Evolutionary conservation across 2,329 filamentous ascomycete genomes (phyloP), one percentile per base, ranked within the genome.

Genomic region (Aspergillus sp.): DNA sequence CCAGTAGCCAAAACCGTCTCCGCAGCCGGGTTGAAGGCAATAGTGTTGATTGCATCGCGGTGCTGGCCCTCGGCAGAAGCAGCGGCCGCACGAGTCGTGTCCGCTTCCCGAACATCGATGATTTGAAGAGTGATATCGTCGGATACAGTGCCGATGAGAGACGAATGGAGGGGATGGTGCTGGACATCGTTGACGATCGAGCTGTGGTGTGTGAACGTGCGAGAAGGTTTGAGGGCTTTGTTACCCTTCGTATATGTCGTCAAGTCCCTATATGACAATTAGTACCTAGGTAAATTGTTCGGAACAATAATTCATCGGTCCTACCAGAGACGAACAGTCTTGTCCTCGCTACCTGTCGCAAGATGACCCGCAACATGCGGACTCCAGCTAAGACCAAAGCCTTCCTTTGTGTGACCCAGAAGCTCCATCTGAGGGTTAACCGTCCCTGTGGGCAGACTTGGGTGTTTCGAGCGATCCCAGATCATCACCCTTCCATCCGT

Each of bases 171-270:
- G 7, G 91, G 90, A 60, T 97, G 91, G 64, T 95, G 89, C 70
- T 97, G 90, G 27, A 98, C 90, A 62, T 98, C 93, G 67, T 98
- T 98, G 64, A 98, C 93, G 46, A 93, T 87, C 22, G 91, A 84
- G 17, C 79, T 84, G 68, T 98, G 94, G 56, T 96, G 88, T 1
- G 83, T 91, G 70, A 93, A 97, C 35, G 81, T 85, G 43, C 85
- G 81, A 4, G 78, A 75, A 10, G 90, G 84, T 59, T 82, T 81
- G 45, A 97, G 74, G 25, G 78, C 79, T 62, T 81, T 86, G 67
- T 83, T 84, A 50, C 80, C 79, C 57, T 81, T 81, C 47, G 83
- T 81, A 55, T 90, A 84, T 48, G 83, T 83, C 57, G 83, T 90
- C 49, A 95, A 76, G 60, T 97, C 90, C 85, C 85, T 88, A 50